Evolutionary conservation across 345 rosid genomes (phyloP).

Genomic region (Arabidopsis suecica): DNA sequence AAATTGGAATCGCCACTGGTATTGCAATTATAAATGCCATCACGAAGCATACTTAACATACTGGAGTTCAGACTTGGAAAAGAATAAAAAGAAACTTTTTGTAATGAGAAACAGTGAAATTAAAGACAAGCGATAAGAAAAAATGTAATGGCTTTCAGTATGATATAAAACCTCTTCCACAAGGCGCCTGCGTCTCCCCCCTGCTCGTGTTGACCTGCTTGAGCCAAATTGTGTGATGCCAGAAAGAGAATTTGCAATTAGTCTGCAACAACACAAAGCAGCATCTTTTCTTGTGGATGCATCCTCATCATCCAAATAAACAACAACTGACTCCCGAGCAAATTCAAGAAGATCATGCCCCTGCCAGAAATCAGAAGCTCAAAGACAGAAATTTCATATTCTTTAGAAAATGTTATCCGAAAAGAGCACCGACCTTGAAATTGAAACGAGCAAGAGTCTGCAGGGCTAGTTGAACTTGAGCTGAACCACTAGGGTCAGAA

Average conservation of each 20-base stretch:
- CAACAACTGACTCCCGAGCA: constrained; percentile 86
- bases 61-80: constrained; percentile 22
- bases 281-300: constrained; percentile 89
- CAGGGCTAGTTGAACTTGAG: constrained; percentile 92
- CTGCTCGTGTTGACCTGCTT: constrained; percentile 73
- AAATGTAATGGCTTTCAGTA: constrained; percentile 25
- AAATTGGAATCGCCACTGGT: constrained; percentile 33
- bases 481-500: constrained; percentile 70
- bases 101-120: constrained; percentile 3
- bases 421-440: constrained; percentile 67
- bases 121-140: constrained; percentile 21
- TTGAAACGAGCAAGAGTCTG: constrained; percentile 93
- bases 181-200: constrained; percentile 80
- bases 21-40: constrained; percentile 34
- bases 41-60: constrained; percentile 23
- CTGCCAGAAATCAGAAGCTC: constrained; percentile 50
- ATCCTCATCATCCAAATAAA: constrained; percentile 94
- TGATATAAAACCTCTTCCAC: constrained; percentile 77
- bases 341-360: constrained; percentile 91
- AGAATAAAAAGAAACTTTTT: constrained; percentile 3
- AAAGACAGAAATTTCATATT: constrained; percentile 25
- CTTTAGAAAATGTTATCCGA: constrained; percentile 16
- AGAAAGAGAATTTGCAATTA: constrained; percentile 85
- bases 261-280: constrained; percentile 88
- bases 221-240: constrained; percentile 67